A percentile compares a stretch with the other conserved stretches of the same genome.
Conservation (phyloP, 192 early-diverging fungal species). For the Umbelopsis sp. region DNA sequence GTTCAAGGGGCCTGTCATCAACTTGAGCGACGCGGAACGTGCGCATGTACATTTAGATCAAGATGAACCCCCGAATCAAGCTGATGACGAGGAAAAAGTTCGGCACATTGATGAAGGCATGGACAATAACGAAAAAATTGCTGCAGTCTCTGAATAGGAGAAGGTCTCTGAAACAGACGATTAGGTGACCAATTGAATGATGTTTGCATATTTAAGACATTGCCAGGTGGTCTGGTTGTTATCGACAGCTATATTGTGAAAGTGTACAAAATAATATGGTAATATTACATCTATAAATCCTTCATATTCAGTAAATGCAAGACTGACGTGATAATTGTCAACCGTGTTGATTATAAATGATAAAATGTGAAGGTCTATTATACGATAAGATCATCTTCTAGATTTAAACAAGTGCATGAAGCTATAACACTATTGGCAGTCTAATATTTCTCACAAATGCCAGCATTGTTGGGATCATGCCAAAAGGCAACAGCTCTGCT, state of each 20-base stretch:
- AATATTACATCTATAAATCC: too few relatives aligned
- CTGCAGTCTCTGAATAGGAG: neutral
- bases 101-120: neutral
- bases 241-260: too few relatives aligned
- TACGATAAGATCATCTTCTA: neutral
- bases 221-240: too few relatives aligned
- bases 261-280: too few relatives aligned
- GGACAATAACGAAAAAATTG: neutral
- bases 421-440: neutral
- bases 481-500: constrained; percentile 58
- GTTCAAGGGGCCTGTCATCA: constrained; percentile 51
- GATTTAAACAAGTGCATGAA: neutral
- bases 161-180: too few relatives aligned
- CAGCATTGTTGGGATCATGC: constrained; percentile 38
- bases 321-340: too few relatives aligned
- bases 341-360: too few relatives aligned
- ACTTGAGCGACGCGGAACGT: constrained; percentile 19
- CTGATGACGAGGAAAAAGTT: neutral
- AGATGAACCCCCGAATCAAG: constrained; percentile 4
- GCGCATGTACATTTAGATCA: constrained; percentile 20
- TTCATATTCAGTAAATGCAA: too few relatives aligned
- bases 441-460: constrained; percentile 5
- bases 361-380: too few relatives aligned
- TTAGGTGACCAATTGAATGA: too few relatives aligned
- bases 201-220: too few relatives aligned